A percentile compares a stretch with the other conserved stretches of the same genome.
Evolutionary conservation across 2,329 filamentous ascomycete genomes (phyloP).

Genomic region (Ophiostoma pallidulum): DNA sequence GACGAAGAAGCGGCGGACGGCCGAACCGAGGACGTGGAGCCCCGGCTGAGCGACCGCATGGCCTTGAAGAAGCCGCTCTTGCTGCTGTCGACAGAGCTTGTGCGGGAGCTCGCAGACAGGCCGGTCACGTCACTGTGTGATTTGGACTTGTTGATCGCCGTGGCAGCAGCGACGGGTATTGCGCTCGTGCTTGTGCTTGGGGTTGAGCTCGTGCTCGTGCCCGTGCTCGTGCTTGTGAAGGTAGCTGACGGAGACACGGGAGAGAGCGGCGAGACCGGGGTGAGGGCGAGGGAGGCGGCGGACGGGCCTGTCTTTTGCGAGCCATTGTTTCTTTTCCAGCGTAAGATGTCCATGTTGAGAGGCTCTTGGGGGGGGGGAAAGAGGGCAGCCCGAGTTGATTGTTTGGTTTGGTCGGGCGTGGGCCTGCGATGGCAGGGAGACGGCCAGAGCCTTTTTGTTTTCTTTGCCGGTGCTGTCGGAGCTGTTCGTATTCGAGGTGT

Average conservation of each 20-base stretch:
- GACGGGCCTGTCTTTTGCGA: slow-evolving; percentile 2
- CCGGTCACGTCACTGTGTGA: slow-evolving; percentile 15
- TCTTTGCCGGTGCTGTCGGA: neutral
- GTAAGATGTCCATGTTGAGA: slow-evolving; percentile 13
- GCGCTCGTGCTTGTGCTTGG: neutral
- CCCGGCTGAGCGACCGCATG: slow-evolving; percentile 20
- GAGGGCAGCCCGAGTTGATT: neutral
- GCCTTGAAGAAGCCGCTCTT: slow-evolving; percentile 20
- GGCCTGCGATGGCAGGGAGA: neutral
- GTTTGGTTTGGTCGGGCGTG: no score
- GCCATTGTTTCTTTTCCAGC: slow-evolving; percentile 10
- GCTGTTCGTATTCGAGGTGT: neutral
- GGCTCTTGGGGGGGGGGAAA: neutral
- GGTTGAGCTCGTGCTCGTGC: no score
- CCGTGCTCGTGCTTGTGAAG: neutral
- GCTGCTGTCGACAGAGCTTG: slow-evolving; percentile 19
- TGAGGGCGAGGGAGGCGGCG: slow-evolving; percentile 3
- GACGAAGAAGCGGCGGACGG: slow-evolving; percentile 6
- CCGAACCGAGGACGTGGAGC: slow-evolving; percentile 14
- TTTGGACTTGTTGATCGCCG: slow-evolving; percentile 10
- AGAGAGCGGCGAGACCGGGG: neutral
- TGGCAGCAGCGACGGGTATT: neutral
- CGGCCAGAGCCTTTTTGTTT: slow-evolving; percentile 1
- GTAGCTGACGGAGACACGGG: neutral
- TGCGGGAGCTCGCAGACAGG: slow-evolving; percentile 16